Evolutionary conservation across 176 grass and related monocot genomes (phyloP), one percentile per base, ranked within the genome.

Genomic region (Aegilops sharonensis): DNA sequence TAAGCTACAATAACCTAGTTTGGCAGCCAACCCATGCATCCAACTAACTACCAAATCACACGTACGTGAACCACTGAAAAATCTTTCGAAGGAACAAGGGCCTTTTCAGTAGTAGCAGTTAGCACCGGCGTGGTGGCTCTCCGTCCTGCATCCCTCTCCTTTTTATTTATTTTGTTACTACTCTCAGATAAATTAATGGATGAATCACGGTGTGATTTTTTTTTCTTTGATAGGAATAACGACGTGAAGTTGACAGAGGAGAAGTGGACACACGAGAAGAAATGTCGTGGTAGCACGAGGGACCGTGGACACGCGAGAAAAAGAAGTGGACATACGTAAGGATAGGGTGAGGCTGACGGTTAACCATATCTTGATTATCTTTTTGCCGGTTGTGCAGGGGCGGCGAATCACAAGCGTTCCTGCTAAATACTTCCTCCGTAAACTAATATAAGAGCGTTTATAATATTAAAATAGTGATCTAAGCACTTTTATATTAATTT

Each of bases 111-210:
- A 50, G 47, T 15, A 50, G 47, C 47, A 50, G 14, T 11, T 73
- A 72, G 36, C 78, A 13, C 10, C 48, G 39, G 10, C 47, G 64
- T 9, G 47, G 1, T 52, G 73, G 48, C 81, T 69, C 34, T 50
- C 47, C 30, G 69, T 77, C 77, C 21, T 36, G 47, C 60, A 77
- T 81, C 52, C 30, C 32, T 37, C 56, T 0, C 34, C 27, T 76
- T 80, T 60, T 31, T 31, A 31, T 62, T 69, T 80, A 77, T 39
- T 84, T 48, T 47, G 13, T 13, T 50, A 50, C 47, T 15, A 15
- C 47, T 42, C 40, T 14, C 12, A 88, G 77, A 88, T 81, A 77
- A 85, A 35, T 35, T 35, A 37, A 88, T 77, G 85, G 69, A 91
- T 77, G 75, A 91, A 85, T 88, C 85, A 81, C 71, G 25, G 30